These are phyloP conservation scores for Trichoderma gamsii DNA, from an alignment of 495 filamentous ascomycete genomes.

Conservation along the genomic window DNA sequence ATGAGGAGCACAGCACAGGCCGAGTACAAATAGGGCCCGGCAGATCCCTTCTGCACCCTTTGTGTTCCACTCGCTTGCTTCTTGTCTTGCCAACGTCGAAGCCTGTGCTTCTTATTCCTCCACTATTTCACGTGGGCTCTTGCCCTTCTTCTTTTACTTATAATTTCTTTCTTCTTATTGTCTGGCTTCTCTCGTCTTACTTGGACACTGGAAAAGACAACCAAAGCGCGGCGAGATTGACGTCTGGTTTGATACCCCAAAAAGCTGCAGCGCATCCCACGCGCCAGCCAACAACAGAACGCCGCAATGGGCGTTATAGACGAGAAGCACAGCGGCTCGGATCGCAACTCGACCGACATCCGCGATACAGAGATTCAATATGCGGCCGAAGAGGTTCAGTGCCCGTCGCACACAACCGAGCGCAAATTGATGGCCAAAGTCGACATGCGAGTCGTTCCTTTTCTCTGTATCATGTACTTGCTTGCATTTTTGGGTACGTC, in stretches of 20 bases:
- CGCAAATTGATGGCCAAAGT: slow-evolving; percentile 66
- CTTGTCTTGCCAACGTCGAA: slow-evolving; percentile 7
- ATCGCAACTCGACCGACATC: background rate
- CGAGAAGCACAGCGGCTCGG: slow-evolving; percentile 4
- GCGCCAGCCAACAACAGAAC: background rate
- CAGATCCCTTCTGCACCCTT: background rate
- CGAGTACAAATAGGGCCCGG: slow-evolving; percentile 10
- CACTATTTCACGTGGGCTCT: slow-evolving; percentile 6
- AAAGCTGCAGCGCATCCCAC: background rate
- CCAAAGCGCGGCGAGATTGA: background rate
- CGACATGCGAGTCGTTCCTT: slow-evolving; percentile 75
- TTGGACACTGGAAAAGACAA: background rate
- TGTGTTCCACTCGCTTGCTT: slow-evolving; percentile 7
- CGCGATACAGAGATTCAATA: background rate
- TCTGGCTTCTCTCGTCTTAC: background rate
- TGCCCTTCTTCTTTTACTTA: background rate
- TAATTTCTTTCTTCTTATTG: background rate
- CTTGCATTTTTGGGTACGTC: slow-evolving; percentile 61
- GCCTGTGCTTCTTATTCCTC: slow-evolving; percentile 10
- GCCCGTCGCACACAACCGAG: slow-evolving; percentile 42
- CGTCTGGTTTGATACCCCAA: background rate
- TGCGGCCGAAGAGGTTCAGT: slow-evolving; percentile 7
- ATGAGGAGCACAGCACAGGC: background rate
- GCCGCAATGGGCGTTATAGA: background rate
- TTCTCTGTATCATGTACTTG: slow-evolving; percentile 75